Evolutionary conservation across 1,284 basidiomycete genomes (phyloP), one percentile per base, ranked within the genome.

Genomic region (Ganoderma boninense): DNA sequence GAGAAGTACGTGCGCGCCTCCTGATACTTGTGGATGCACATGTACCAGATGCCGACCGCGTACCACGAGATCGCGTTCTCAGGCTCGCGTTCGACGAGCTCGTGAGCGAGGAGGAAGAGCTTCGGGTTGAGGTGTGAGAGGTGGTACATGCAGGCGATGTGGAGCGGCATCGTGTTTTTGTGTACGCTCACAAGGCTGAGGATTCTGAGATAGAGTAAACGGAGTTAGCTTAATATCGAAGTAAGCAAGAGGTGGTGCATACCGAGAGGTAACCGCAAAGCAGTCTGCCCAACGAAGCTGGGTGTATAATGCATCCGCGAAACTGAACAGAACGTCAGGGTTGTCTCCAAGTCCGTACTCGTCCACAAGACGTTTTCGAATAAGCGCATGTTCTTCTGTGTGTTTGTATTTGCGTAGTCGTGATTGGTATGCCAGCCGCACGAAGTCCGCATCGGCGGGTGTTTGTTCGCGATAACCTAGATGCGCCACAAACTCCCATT

Each of bases 71-170:
- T 90, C 0, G 96, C 92, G 56, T 94, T 92, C 77, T 97, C 95
- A 0, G 98, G 97, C 77, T 98, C 96, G 62, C 90, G 90, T 64
- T 98, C 95, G 14, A 99, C 97, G 76, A 99, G 88, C 76, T 97
- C 94, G 79, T 99, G 98, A 0, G 98, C 97, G 40, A 99, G 87
- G 73, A 99, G 91, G 83, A 98, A 99, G 1, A 99, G 88, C 72
- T 94, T 92, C 1, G 97, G 96, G 73, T 97, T 94, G 14, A 99
- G 85, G 79, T 97, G 92, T 23, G 92, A 90, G 35, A 99, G 87
- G 81, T 99, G 96, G 79, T 97, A 94, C 94, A 99, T 97, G 87
- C 97, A 99, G 2, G 97, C 96, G 49, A 99, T 91, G 79, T 99
- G 97, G 64, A 99, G 82, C 0, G 97, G 95, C 82, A 99, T 91